Percentiles rank a stretch among this genome's conserved stretches.
Evolutionary conservation across 208 protist genomes (phyloP).

Genomic region (Acanthamoeba healyi): DNA sequence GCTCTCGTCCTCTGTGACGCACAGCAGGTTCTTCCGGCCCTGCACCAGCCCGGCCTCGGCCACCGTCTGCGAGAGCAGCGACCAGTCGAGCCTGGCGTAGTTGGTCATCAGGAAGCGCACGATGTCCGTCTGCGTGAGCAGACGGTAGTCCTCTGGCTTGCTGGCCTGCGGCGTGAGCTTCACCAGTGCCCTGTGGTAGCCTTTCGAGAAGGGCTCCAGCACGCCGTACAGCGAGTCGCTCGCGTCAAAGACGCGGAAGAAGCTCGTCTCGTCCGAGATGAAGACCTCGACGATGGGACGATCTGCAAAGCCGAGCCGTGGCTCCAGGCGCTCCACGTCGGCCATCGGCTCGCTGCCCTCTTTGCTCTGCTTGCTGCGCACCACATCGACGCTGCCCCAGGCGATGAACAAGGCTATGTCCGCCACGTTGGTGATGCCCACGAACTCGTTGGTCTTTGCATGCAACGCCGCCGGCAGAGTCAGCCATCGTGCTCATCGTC

Average conservation of each 20-base stretch:
- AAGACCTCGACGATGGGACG: background rate
- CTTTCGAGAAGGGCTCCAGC: conserved; percentile 37
- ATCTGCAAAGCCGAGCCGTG: background rate
- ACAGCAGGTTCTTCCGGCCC: background rate
- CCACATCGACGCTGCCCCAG: conserved; percentile 37
- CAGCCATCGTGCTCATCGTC: background rate
- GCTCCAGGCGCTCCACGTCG: background rate
- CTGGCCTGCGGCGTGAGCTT: background rate
- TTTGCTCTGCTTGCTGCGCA: background rate
- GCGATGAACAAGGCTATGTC: conserved; percentile 25
- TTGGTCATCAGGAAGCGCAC: background rate
- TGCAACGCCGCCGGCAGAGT: background rate
- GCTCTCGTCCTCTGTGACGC: background rate
- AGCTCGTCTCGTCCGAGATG: background rate
- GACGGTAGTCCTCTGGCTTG: conserved; percentile 39
- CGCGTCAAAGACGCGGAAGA: conserved; percentile 47
- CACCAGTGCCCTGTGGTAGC: conserved; percentile 16
- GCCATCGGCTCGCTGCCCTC: background rate
- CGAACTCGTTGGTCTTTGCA: background rate
- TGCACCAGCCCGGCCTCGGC: background rate
- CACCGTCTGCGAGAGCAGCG: background rate
- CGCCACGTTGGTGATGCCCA: conserved; percentile 29
- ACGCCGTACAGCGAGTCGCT: conserved; percentile 2
- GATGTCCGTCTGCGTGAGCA: conserved; percentile 41
- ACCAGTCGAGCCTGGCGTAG: background rate